Base-by-base conservation (phyloP, 495 filamentous ascomycete species). In the Friedmanniomyces endolithicus region DNA sequence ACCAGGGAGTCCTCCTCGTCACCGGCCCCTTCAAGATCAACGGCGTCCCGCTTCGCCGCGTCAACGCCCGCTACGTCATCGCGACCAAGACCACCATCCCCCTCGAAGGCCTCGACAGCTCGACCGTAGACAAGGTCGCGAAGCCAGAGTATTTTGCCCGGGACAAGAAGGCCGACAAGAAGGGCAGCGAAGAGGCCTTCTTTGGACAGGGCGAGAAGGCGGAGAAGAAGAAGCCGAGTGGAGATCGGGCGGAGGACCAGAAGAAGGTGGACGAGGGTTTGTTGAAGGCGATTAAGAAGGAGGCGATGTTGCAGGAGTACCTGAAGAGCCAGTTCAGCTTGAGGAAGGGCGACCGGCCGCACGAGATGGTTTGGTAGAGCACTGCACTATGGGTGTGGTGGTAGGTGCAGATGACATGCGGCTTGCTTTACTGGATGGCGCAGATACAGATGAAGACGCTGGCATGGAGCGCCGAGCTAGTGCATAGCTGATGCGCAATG, bases 11-110 rank as follows among this genome's bases (percentile, higher is more conserved):
- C 60, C 88, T 99, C 69, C 88, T 99, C 68, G 86, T 99, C 63
- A 99, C 94, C 67, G 94, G 94, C 64, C 94, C 94, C 68, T 99
- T 96, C 85, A 97, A 95, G 84, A 84, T 97, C 78, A 99, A 99
- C 77, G 94, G 94, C 74, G 94, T 99, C 58, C 94, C 94, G 59
- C 85, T 99, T 67, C 84, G 94, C 72, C 82, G 94, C 74, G 92
- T 99, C 68, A 99, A 99, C 78, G 75, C 90, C 65, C 84, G 94
- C 79, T 99, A 97, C 75, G 94, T 99, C 60, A 97, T 97, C 72
- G 90, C 90, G 68, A 99, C 94, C 63, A 94, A 85, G 67, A 83
- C 83, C 66, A 86, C 83, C 72, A 79, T 99, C 63, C 86, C 95
- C 70, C 72, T 97, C 53, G 71, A 78, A 65, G 87, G 87, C 69